Conservation (phyloP, 169 alveolate species). For the Plasmodium vivax region DNA sequence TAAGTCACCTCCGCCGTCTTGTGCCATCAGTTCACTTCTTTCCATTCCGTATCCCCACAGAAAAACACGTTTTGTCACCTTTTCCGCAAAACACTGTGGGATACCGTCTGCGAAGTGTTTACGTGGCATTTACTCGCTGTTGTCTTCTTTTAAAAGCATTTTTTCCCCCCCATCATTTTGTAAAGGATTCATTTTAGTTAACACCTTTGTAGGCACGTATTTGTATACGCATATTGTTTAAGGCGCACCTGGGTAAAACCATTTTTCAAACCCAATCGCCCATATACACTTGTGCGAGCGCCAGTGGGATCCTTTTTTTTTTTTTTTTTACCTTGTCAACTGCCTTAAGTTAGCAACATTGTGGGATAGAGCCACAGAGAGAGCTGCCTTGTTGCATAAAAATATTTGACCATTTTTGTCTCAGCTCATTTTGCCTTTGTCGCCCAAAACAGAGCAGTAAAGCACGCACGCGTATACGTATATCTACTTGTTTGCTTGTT, state of each 20-base stretch:
- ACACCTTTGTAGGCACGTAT: neutral
- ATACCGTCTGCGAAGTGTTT: conserved; percentile 11
- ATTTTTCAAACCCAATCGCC: neutral
- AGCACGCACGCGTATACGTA: neutral
- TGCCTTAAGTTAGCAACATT: neutral
- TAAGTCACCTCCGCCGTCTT: conserved; percentile 13
- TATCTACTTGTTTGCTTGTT: neutral
- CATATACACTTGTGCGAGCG: neutral
- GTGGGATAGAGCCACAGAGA: neutral
- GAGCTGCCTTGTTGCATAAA: neutral
- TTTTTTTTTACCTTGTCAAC: neutral
- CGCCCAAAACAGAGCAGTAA: conserved; percentile 12
- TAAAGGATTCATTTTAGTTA: neutral
- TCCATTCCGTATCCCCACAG: neutral
- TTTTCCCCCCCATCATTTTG: neutral
- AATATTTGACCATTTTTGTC: neutral
- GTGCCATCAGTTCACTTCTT: neutral
- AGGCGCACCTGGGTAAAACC: neutral
- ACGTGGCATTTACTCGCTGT: neutral
- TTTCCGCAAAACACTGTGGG: conserved; percentile 27
- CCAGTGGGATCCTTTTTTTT: neutral
- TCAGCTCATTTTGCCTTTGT: conserved; percentile 3
- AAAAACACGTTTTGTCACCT: conserved; percentile 1
- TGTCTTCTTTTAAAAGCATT: conserved; percentile 43
- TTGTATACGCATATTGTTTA: neutral